phyloP scores from a whole-genome alignment of 192 early-diverging fungal species.

The Backusella tuberculispora region DNA sequence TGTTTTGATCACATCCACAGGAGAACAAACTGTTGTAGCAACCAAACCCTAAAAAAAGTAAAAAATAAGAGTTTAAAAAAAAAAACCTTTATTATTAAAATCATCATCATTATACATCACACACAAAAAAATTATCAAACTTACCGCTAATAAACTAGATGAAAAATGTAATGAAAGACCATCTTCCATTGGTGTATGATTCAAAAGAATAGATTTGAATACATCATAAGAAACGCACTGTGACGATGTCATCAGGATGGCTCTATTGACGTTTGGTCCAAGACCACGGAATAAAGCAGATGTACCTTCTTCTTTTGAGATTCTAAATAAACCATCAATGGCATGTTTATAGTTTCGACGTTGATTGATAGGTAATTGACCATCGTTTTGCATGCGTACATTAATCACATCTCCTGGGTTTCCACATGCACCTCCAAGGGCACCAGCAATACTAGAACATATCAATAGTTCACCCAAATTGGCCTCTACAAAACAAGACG shows the following conservation, averaged over 20 bases:
- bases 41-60: conserved; percentile 58
- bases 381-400: conserved; percentile 82
- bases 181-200: conserved; percentile 61
- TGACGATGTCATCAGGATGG: conserved; percentile 80
- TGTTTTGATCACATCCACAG: conserved; percentile 82
- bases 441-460: conserved; percentile 50
- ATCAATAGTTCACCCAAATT: conserved; percentile 40
- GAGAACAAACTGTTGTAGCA: conserved; percentile 75
- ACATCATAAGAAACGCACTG: conserved; percentile 78
- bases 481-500: conserved; percentile 15
- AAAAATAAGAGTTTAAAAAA: background rate
- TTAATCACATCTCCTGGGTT: conserved; percentile 81
- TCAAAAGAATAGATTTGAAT: conserved; percentile 69
- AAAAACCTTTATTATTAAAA: background rate
- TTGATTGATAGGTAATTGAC: conserved; percentile 58
- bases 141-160: conserved; percentile 72
- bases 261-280: conserved; percentile 86
- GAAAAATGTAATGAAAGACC: conserved; percentile 68
- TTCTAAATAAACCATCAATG: conserved; percentile 71
- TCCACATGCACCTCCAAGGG: conserved; percentile 68
- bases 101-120: background rate
- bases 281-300: conserved; percentile 85
- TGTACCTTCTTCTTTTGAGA: conserved; percentile 75
- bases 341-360: conserved; percentile 80
- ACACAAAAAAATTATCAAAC: background rate